A percentile compares a stretch with the other conserved stretches of the same genome.
Evolutionary conservation across 805 yeast genomes (phyloP).

Genomic region (Metschnikowia hibisci): DNA sequence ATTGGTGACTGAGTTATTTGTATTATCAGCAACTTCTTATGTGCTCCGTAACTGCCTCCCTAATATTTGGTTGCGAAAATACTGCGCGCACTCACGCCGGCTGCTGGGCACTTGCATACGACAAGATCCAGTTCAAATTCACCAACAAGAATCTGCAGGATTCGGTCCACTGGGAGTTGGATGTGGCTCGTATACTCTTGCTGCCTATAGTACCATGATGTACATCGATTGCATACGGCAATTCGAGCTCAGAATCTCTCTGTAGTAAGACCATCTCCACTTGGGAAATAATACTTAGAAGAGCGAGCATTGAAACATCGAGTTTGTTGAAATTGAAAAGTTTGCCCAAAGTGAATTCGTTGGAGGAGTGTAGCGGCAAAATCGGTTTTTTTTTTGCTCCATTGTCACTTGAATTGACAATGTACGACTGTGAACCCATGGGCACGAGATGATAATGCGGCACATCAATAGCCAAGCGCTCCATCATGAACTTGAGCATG

Average conservation of each 20-base stretch:
- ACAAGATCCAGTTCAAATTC: conserved; percentile 75
- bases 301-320: conserved; percentile 77
- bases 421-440: conserved; percentile 77
- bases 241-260: conserved; percentile 52
- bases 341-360: conserved; percentile 70
- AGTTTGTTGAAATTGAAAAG: conserved; percentile 69
- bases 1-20: too few relatives aligned
- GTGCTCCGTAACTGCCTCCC: neutral
- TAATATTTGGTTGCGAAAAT: neutral
- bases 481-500: conserved; percentile 59
- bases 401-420: conserved; percentile 43
- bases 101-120: conserved; percentile 52
- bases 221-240: conserved; percentile 66
- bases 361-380: conserved; percentile 60
- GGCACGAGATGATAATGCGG: conserved; percentile 67
- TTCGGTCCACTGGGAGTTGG: conserved; percentile 82
- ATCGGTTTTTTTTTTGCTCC: conserved; percentile 29
- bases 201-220: conserved; percentile 70
- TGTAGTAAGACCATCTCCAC: conserved; percentile 43
- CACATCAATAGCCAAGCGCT: conserved; percentile 52
- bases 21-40: too few relatives aligned
- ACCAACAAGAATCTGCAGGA: conserved; percentile 82
- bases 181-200: conserved; percentile 64
- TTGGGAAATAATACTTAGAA: conserved; percentile 57
- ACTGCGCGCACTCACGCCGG: neutral